Base-by-base conservation (phyloP, 163 green algal species). In the Volvox carteri region DNA sequence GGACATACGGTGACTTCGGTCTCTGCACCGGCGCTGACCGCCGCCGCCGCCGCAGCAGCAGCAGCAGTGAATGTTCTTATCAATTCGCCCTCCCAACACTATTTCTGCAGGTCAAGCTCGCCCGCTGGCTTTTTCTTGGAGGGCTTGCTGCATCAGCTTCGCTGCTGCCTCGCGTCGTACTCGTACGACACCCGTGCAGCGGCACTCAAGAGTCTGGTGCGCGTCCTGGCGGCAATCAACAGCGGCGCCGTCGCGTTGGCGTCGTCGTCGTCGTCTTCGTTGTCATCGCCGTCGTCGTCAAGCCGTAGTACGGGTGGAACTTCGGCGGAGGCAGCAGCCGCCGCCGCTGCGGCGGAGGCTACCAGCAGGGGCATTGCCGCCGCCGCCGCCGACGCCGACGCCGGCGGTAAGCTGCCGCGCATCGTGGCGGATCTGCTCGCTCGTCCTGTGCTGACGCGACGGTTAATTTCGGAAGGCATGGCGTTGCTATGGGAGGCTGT, bases 181-280 rank as follows among this genome's bases (percentile, higher is more conserved):
- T 56, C 60, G 9, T 96, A 96, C 83, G 95, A 97, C 37, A 93
- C 95, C 41, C 85, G 93, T 0, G 88, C 91, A 3, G 90, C 94
- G 0, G 93, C 92, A 4, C 72, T 96, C 3, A 97, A 97, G 78
- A 87, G 85, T 39, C 46, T 95, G 7, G 41, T 92, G 19, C 70
- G 41, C 25, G 42, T 84, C 48, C 67, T 81, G 35, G 62, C 42
- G 8, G 52, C 86, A 35, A 50, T 88, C 60, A 65, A 58, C 48
- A 30, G 44, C 73, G 80, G 62, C 65, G 33, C 48, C 37, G 85
- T 73, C 28, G 72, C 60, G n/a, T 14, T 76, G 25, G 41, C 60
- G 28, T 77, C 50, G n/a, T 35, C 46, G 74, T 4, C 74, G 74
- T n/a, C n/a, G n/a, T n/a, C n/a, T n/a, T n/a, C n/a, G n/a, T n/a